phyloP scores from a whole-genome alignment of 2,329 filamentous ascomycete species.

The Claviceps monticola region DNA sequence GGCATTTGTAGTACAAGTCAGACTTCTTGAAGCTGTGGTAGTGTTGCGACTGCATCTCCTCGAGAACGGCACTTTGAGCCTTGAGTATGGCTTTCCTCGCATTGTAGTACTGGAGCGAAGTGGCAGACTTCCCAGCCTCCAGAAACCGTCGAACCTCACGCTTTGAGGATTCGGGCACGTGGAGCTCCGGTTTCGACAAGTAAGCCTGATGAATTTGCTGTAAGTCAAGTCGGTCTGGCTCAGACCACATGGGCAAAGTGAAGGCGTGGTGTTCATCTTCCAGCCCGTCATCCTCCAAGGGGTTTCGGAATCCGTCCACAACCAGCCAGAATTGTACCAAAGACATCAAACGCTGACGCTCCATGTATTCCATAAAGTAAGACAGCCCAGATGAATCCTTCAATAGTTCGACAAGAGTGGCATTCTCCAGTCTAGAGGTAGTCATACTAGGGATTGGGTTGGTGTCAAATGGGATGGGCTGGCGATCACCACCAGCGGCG shows the following conservation, averaged over 20 bases:
- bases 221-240: constrained; percentile 75
- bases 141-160: constrained; percentile 65
- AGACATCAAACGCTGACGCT: constrained; percentile 72
- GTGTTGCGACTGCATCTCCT: constrained; percentile 68
- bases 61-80: constrained; percentile 70
- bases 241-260: constrained; percentile 56
- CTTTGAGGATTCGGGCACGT: constrained; percentile 56
- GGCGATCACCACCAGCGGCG: constrained; percentile 48
- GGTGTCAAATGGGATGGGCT: constrained; percentile 13
- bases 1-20: constrained; percentile 89
- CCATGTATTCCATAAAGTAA: constrained; percentile 99
- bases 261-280: constrained; percentile 51
- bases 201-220: constrained; percentile 88
- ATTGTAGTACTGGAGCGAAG: constrained; percentile 65
- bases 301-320: constrained; percentile 90
- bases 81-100: constrained; percentile 70
- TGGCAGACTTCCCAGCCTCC: constrained; percentile 60
- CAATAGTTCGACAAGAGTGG: constrained; percentile 70
- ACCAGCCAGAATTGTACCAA: constrained; percentile 97
- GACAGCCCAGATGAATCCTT: constrained; percentile 82
- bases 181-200: constrained; percentile 66
- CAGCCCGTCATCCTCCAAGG: constrained; percentile 63
- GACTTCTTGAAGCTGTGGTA: constrained; percentile 83
- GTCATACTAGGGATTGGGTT: constrained; percentile 15
- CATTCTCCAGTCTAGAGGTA: constrained; percentile 57